Evolutionary conservation across 305 asterid species (phyloP).

Genomic region (Galium porrigens): DNA sequence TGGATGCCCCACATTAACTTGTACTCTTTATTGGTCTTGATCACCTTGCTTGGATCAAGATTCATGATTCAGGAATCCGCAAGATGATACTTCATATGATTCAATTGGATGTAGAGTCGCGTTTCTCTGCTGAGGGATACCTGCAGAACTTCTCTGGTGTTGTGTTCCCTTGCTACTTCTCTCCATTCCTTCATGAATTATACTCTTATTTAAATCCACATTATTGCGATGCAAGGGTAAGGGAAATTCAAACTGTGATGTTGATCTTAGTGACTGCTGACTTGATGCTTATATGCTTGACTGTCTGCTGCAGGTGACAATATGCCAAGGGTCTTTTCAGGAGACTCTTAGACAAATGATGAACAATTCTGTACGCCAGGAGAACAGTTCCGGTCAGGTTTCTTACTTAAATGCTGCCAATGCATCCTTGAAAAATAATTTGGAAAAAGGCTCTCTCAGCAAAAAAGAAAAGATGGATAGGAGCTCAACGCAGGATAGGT

Average conservation of each 20-base stretch:
- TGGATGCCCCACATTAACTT: conserved; percentile 1
- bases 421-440: conserved; percentile 21
- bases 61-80: conserved; percentile 93
- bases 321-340: conserved; percentile 81
- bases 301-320: conserved; percentile 54
- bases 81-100: conserved; percentile 98
- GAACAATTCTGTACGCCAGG: conserved; percentile 35
- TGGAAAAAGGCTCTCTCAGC: conserved; percentile 22
- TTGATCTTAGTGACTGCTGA: conserved; percentile 11
- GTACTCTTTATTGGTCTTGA: conserved; percentile 14
- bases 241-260: conserved; percentile 22
- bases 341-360: conserved; percentile 85
- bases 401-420: conserved; percentile 24
- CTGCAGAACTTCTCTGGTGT: conserved; percentile 63
- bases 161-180: conserved; percentile 87
- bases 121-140: conserved; percentile 84
- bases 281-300: conserved; percentile 14
- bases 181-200: conserved; percentile 88
- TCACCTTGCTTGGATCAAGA: conserved; percentile 37
- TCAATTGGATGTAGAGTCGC: conserved; percentile 79
- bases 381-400: conserved; percentile 36
- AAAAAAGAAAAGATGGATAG: conserved; percentile 37
- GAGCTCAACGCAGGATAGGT: conserved; percentile 42
- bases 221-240: conserved; percentile 88
- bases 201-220: conserved; percentile 81